Conservation (phyloP, 1,284 basidiomycete genomes). For the Anthracocystis panici-leucophaei region DNA sequence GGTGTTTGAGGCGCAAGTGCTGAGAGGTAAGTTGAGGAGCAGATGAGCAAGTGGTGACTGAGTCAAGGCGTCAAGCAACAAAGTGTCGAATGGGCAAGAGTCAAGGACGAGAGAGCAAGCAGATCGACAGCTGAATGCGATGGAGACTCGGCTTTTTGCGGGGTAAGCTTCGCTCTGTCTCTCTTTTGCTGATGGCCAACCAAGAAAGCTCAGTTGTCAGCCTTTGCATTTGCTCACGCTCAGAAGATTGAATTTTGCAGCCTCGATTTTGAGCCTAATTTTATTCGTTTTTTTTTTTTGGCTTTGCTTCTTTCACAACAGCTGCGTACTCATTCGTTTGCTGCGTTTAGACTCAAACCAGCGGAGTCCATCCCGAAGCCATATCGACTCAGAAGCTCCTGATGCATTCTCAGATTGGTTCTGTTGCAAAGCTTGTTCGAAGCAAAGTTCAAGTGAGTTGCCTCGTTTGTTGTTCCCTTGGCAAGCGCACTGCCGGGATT, state of each 20-base stretch:
- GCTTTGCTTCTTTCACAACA: background rate
- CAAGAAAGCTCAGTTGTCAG: conserved; percentile 7
- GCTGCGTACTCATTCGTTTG: background rate
- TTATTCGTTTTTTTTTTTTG: background rate
- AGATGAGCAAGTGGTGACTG: background rate
- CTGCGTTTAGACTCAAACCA: no score
- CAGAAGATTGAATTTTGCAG: background rate
- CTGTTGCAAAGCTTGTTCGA: no score
- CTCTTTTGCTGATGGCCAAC: background rate
- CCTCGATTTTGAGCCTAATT: background rate
- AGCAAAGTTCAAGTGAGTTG: no score
- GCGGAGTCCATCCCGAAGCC: no score
- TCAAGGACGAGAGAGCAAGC: background rate
- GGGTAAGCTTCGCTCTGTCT: conserved; percentile 5
- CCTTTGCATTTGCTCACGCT: background rate
- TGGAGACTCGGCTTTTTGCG: conserved; percentile 6
- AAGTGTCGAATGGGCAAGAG: background rate
- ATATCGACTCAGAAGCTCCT: no score
- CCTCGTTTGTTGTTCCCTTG: no score
- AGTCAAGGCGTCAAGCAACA: background rate
- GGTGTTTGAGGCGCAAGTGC: background rate
- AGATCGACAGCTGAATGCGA: background rate
- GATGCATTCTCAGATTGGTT: no score
- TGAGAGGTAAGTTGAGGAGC: background rate
- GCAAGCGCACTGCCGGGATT: no score